These are phyloP conservation scores for Phytophthora pluvialis DNA, from an alignment of 352 stramenopile genomes.

Conservation along the genomic window DNA sequence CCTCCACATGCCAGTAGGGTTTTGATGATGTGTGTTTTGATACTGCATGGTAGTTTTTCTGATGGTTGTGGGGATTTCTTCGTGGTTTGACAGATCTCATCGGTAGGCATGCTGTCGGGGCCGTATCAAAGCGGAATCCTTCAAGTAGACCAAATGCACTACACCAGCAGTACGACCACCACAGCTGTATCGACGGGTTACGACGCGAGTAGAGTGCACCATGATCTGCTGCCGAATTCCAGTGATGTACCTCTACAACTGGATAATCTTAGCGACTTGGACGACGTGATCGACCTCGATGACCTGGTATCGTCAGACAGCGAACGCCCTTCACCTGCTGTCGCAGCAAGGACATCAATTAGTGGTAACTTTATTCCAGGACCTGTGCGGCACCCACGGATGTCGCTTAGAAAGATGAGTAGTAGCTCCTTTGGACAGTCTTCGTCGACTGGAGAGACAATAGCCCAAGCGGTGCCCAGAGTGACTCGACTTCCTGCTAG, in stretches of 20 bases:
- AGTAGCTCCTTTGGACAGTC: conserved; percentile 5
- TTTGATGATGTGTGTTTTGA: not conserved
- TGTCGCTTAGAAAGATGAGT: conserved; percentile 24
- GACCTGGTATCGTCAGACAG: conserved; percentile 57
- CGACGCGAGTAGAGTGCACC: conserved; percentile 18
- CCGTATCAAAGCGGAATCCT: conserved; percentile 14
- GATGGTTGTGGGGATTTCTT: not conserved
- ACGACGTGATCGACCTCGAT: conserved; percentile 64
- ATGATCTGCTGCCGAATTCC: conserved; percentile 38
- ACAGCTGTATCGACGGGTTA: conserved; percentile 13
- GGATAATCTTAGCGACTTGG: conserved; percentile 60
- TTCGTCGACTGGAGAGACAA: conserved; percentile 4
- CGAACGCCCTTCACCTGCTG: conserved; percentile 34
- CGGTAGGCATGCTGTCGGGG: conserved; percentile 12
- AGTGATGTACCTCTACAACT: conserved; percentile 46
- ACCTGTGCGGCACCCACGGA: conserved; percentile 17
- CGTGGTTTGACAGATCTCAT: conserved; percentile 10
- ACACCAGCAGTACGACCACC: not conserved
- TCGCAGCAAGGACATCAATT: conserved; percentile 39
- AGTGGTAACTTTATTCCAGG: conserved; percentile 34
- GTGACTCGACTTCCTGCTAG: conserved; percentile 6
- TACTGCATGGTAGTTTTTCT: not conserved
- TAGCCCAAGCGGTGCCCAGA: conserved; percentile 11
- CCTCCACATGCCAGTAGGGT: conserved; percentile 28
- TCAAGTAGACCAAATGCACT: conserved; percentile 24